phyloP scores from a whole-genome alignment of 345 rosid genomes.

The Ailanthus altissimus region DNA sequence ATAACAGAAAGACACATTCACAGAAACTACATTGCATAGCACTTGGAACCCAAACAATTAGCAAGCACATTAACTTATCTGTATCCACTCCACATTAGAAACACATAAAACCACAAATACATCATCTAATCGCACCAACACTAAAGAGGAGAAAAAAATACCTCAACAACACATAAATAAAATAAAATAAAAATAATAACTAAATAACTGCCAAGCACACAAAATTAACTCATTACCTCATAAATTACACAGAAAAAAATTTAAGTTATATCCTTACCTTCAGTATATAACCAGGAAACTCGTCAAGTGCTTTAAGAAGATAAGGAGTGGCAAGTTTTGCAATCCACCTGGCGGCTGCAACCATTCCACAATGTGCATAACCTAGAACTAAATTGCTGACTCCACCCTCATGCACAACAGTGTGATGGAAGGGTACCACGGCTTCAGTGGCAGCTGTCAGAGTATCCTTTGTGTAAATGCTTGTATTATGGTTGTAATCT shows the following conservation, averaged over 20 bases:
- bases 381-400: constrained; percentile 87
- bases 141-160: neutral
- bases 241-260: neutral
- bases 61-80: neutral
- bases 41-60: neutral
- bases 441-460: constrained; percentile 98
- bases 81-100: neutral
- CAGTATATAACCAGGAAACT: constrained; percentile 70
- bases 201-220: too few species aligned
- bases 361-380: constrained; percentile 98
- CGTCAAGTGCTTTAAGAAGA: constrained; percentile 63
- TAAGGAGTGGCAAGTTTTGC: constrained; percentile 88
- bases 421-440: constrained; percentile 90
- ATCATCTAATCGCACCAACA: neutral
- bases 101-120: neutral
- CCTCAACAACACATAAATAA: too few species aligned
- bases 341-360: constrained; percentile 98
- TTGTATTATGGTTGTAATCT: too few species aligned
- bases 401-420: constrained; percentile 85
- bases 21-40: neutral
- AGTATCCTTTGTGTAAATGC: too few species aligned
- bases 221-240: too few species aligned
- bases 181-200: too few species aligned
- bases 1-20: neutral
- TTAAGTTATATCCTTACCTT: constrained; percentile 45